phyloP scores from a whole-genome alignment of 257 asterid species.

The Nicotiana attenuata region DNA sequence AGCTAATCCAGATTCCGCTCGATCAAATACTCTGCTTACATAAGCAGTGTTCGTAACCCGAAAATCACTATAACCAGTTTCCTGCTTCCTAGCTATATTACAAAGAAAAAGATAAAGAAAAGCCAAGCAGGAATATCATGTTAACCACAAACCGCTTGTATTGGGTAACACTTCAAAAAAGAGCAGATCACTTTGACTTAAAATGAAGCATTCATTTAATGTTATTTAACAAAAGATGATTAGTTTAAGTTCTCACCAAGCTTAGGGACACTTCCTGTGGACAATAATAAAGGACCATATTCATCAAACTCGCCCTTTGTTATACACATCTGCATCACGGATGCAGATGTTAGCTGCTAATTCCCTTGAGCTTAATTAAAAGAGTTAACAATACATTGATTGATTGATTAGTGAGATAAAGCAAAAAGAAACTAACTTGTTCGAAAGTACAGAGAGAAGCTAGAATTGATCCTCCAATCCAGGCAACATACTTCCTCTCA shows the following conservation, averaged over 20 bases:
- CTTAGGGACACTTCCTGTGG: conserved; percentile 8
- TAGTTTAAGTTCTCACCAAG: not conserved
- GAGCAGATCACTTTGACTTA: not conserved
- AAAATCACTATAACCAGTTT: no score
- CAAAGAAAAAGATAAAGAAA: no score
- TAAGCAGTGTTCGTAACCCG: no score
- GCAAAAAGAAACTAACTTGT: not conserved
- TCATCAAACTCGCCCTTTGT: conserved; percentile 9
- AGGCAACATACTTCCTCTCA: not conserved
- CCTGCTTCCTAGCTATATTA: no score
- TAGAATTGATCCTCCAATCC: not conserved
- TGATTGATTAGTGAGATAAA: not conserved
- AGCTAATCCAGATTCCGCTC: no score
- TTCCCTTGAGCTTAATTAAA: no score
- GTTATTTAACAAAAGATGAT: not conserved
- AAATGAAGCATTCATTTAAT: not conserved
- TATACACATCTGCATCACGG: conserved; percentile 5
- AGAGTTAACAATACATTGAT: not conserved
- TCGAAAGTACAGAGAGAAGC: not conserved
- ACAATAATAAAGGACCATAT: conserved; percentile 9
- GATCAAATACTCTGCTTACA: no score
- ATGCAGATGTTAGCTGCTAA: not conserved
- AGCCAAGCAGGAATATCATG: no score
- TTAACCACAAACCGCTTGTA: no score
- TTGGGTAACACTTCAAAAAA: no score